phyloP scores from a whole-genome alignment of 495 filamentous ascomycete genomes.

The Recurvomyces mirabilis region DNA sequence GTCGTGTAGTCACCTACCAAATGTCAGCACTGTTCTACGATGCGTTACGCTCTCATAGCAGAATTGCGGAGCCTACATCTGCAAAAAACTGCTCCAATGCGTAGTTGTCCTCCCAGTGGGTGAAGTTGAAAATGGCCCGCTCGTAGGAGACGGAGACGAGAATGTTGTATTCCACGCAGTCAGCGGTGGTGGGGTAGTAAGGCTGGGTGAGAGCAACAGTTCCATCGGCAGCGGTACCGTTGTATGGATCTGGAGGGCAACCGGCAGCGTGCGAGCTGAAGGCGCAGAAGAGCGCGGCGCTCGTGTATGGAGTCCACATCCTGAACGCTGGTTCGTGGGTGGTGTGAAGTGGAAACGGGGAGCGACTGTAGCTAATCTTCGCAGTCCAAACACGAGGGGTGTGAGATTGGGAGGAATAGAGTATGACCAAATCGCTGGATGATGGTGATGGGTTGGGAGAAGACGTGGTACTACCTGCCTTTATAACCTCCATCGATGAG shows the following conservation, averaged over 20 bases:
- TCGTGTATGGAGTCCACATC: no score
- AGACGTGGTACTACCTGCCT: no score
- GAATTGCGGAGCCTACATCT: no score
- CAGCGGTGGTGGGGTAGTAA: slow-evolving; percentile 19
- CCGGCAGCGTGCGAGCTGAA: no score
- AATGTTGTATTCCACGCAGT: slow-evolving; percentile 17
- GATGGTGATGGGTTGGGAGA: neutral
- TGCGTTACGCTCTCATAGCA: no score
- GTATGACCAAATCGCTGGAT: neutral
- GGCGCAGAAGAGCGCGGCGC: no score
- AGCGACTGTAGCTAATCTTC: no score
- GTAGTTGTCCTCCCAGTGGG: slow-evolving; percentile 12
- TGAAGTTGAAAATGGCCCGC: slow-evolving; percentile 8
- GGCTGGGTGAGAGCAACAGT: neutral
- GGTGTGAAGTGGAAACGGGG: no score
- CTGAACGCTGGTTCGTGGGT: no score
- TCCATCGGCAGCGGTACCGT: neutral
- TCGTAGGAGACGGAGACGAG: slow-evolving; percentile 17
- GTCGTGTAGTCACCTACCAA: slow-evolving; percentile 14
- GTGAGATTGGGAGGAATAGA: neutral
- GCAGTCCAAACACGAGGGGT: no score
- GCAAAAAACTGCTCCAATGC: slow-evolving; percentile 14
- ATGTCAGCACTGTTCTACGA: no score
- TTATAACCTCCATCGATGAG: neutral
- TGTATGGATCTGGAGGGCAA: neutral